These are phyloP conservation scores for Dictyostelium gargantuum DNA, from an alignment of 208 protist genomes.

Conservation along the genomic window DNA sequence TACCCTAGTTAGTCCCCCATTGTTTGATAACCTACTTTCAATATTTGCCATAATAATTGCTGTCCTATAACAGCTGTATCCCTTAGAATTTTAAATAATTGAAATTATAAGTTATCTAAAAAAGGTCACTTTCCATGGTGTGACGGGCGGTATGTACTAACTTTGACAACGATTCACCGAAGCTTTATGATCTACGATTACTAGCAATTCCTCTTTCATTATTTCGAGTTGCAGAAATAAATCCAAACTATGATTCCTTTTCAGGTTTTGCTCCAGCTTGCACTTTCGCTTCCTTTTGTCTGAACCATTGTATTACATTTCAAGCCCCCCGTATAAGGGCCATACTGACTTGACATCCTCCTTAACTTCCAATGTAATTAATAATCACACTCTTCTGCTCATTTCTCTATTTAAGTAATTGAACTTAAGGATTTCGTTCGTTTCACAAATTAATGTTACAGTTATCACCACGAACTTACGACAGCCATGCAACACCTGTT, in stretches of 20 bases:
- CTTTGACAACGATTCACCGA: constrained; percentile 42
- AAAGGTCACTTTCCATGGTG: background rate
- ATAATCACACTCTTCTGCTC: background rate
- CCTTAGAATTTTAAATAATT: background rate
- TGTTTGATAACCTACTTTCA: background rate
- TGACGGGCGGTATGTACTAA: constrained; percentile 49
- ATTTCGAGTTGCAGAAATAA: constrained; percentile 54
- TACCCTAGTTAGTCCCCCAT: constrained; percentile 19
- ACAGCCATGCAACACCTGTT: constrained; percentile 28
- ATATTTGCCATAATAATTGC: background rate
- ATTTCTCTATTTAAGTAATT: background rate
- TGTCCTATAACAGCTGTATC: background rate
- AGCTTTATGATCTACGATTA: constrained; percentile 65
- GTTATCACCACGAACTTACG: constrained; percentile 8
- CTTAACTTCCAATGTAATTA: constrained; percentile 3
- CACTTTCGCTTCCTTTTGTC: constrained; percentile 8
- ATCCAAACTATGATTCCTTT: constrained; percentile 51
- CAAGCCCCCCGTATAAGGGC: background rate
- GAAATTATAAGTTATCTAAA: background rate
- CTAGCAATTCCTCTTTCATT: constrained; percentile 60
- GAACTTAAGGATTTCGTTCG: constrained; percentile 1
- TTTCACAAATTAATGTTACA: constrained; percentile 1
- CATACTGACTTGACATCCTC: constrained; percentile 42
- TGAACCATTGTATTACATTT: constrained; percentile 16
- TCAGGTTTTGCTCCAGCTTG: constrained; percentile 59